Percentiles rank a stretch among this genome's conserved stretches.
phyloP scores from a whole-genome alignment of 2,329 filamentous ascomycete genomes.

The Fusarium tanahbumbuense region DNA sequence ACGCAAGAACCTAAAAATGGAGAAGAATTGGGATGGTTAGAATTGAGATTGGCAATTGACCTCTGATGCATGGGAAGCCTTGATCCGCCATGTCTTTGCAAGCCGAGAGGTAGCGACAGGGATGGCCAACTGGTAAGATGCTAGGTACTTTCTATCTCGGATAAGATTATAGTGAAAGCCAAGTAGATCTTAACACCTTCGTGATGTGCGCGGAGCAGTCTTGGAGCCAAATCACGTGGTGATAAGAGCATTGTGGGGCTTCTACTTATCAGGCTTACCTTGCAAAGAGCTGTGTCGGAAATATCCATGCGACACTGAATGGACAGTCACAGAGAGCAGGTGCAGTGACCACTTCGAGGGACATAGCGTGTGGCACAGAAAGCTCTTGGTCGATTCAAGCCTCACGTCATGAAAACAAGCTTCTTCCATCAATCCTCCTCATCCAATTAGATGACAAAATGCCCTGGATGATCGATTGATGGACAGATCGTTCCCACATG shows the following conservation, averaged over 20 bases:
- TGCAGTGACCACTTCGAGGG: background rate
- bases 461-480: background rate
- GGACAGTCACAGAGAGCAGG: background rate
- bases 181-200: no score
- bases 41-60: background rate
- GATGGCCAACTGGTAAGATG: no score
- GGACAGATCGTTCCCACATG: background rate
- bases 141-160: no score
- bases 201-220: no score
- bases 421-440: background rate
- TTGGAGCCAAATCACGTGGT: no score
- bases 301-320: background rate
- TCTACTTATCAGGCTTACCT: no score
- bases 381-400: background rate
- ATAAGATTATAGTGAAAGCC: accelerated
- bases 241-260: no score
- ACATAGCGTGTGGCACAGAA: background rate
- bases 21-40: accelerated
- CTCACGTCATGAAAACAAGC: background rate
- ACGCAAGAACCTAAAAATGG: background rate
- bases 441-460: background rate
- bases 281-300: no score
- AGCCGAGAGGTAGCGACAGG: no score
- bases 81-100: background rate
- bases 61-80: background rate